Conservation (phyloP, 805 yeast species). For the Candida methanosorbosa region DNA sequence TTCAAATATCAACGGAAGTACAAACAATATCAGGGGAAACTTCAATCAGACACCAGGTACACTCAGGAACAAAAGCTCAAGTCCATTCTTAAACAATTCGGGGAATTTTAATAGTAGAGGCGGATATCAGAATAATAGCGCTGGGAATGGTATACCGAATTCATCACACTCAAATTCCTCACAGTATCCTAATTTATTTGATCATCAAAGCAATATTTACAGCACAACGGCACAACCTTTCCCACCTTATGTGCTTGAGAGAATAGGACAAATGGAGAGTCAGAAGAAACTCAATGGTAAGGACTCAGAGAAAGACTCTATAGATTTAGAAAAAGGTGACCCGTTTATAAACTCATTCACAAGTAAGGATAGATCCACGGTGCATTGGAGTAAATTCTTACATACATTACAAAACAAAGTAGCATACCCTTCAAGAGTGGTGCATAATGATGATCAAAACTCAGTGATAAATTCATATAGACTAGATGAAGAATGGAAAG, state of each 20-base stretch:
- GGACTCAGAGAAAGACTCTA: not conserved
- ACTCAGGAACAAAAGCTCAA: too few species aligned
- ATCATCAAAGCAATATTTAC: conserved; percentile 7
- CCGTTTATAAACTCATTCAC: conserved; percentile 13
- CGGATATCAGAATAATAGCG: too few species aligned
- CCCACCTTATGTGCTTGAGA: conserved; percentile 62
- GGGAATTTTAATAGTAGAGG: too few species aligned
- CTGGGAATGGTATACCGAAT: too few species aligned
- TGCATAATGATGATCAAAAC: conserved; percentile 17
- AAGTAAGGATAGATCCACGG: conserved; percentile 6
- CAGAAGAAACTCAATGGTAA: not conserved
- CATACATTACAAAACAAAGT: conserved; percentile 17
- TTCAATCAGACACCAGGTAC: conserved; percentile 1
- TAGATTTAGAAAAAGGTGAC: conserved; percentile 4
- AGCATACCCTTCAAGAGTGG: conserved; percentile 16
- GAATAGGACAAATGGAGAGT: conserved; percentile 31
- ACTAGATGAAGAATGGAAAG: conserved; percentile 57
- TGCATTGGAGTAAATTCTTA: conserved; percentile 14
- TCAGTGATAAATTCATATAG: conserved; percentile 8
- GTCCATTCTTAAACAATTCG: too few species aligned
- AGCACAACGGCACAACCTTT: conserved; percentile 24
- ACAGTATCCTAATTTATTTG: not conserved
- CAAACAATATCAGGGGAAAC: too few species aligned
- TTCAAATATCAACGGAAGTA: too few species aligned
- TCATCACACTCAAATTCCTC: not conserved